Evolutionary conservation across 2,329 filamentous ascomycete genomes (phyloP).

Genomic region (Clarireedia hainanense): DNA sequence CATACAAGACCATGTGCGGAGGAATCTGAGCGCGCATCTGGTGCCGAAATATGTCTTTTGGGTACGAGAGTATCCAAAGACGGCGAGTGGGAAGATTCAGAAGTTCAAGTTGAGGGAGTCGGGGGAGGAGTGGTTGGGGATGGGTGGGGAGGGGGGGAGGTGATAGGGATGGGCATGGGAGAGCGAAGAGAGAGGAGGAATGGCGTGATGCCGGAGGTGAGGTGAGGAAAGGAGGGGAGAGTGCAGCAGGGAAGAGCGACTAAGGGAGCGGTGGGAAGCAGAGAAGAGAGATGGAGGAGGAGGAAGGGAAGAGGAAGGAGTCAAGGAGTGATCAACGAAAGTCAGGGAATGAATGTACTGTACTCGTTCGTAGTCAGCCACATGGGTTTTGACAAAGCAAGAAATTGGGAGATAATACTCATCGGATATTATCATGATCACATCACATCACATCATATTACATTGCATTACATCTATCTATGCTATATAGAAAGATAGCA

Average conservation of each 20-base stretch:
- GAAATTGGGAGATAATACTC: no score
- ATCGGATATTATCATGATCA: no score
- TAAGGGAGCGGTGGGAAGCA: background rate
- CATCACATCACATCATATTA: no score
- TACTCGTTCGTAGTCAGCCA: no score
- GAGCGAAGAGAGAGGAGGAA: background rate
- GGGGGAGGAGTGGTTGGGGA: background rate
- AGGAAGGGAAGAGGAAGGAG: background rate
- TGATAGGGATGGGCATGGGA: no score
- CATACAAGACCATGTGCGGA: conserved; percentile 64
- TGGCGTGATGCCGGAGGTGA: no score
- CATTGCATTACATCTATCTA: no score
- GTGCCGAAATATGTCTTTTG: conserved; percentile 90
- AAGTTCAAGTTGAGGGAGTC: conserved; percentile 77
- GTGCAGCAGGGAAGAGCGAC: background rate
- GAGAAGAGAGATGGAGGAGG: background rate
- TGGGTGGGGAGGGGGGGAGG: background rate
- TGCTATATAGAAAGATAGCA: no score
- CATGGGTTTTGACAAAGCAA: no score
- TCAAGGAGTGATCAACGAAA: no score
- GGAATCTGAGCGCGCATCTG: conserved; percentile 63
- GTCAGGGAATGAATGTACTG: no score
- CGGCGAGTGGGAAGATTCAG: conserved; percentile 92
- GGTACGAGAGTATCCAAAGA: conserved; percentile 81
- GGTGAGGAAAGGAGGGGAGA: background rate